phyloP scores from a whole-genome alignment of 257 asterid genomes.

The Nicotiana benthamiana region DNA sequence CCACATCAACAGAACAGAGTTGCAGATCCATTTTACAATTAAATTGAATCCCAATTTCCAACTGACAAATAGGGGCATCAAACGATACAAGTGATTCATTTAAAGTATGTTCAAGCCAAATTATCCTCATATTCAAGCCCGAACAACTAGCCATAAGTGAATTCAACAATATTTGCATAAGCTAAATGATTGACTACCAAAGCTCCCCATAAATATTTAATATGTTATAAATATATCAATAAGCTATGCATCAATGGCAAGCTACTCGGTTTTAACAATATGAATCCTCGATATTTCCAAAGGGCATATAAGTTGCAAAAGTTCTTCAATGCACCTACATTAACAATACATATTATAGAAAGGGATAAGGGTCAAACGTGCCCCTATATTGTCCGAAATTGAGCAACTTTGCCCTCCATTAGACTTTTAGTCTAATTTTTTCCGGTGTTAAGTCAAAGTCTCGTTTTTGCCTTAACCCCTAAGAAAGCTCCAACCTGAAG shows the following conservation, averaged over 20 bases:
- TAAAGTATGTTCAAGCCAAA: not conserved
- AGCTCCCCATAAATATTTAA: not conserved
- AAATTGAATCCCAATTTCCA: not conserved
- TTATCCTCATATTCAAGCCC: not conserved
- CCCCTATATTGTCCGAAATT: no score
- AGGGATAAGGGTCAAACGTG: no score
- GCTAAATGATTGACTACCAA: not conserved
- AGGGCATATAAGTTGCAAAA: not conserved
- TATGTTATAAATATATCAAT: not conserved
- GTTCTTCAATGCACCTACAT: not conserved
- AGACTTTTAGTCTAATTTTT: no score
- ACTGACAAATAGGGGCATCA: not conserved
- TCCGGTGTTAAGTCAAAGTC: no score
- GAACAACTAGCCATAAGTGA: not conserved
- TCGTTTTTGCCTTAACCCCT: no score
- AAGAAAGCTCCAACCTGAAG: no score
- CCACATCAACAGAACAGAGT: not conserved
- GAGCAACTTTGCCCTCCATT: no score
- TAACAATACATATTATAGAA: not conserved
- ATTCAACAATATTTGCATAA: not conserved
- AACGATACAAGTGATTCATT: not conserved
- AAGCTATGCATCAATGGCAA: not conserved
- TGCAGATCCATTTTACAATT: not conserved
- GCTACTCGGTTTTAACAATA: not conserved
- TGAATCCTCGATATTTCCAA: not conserved